These are phyloP conservation scores for Camellia sinensis DNA, from an alignment of 148 eudicot genomes.

Conservation along the genomic window DNA sequence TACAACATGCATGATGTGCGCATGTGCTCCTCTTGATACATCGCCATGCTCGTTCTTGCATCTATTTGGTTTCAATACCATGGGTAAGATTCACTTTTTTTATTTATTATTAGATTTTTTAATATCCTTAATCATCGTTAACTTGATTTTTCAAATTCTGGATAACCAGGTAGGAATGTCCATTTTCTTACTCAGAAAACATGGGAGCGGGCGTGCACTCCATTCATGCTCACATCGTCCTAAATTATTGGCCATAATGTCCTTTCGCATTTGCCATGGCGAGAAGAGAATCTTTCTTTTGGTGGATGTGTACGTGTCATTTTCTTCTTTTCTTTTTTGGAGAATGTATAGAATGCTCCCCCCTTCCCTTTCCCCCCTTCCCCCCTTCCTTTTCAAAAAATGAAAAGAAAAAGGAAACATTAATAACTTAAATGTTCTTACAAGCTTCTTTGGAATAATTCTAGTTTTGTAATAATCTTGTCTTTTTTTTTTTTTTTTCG, in stretches of 20 bases:
- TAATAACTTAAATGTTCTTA: not conserved
- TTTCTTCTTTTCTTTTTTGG: conserved; percentile 6
- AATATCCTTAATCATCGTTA: not conserved
- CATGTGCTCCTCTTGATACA: too few species aligned
- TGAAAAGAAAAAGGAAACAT: too few species aligned
- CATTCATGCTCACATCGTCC: conserved; percentile 70
- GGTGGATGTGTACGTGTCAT: conserved; percentile 78
- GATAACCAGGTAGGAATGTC: conserved; percentile 74
- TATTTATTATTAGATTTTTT: not conserved
- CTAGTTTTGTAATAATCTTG: not conserved
- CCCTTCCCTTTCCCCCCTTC: too few species aligned
- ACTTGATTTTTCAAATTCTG: conserved; percentile 8
- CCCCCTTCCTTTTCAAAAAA: too few species aligned
- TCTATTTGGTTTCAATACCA: not conserved
- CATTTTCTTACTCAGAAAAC: conserved; percentile 79
- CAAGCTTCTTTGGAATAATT: conserved; percentile 10
- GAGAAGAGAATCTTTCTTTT: conserved; percentile 74
- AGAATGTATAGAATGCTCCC: not conserved
- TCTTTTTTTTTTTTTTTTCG: not conserved
- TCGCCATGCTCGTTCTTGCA: not conserved
- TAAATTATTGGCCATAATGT: conserved; percentile 68
- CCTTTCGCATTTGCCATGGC: conserved; percentile 82
- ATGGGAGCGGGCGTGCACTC: conserved; percentile 91
- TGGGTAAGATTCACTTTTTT: too few species aligned
- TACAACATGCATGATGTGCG: too few species aligned